phyloP scores from a whole-genome alignment of 805 yeast genomes.

The Yarrowia divulgata region DNA sequence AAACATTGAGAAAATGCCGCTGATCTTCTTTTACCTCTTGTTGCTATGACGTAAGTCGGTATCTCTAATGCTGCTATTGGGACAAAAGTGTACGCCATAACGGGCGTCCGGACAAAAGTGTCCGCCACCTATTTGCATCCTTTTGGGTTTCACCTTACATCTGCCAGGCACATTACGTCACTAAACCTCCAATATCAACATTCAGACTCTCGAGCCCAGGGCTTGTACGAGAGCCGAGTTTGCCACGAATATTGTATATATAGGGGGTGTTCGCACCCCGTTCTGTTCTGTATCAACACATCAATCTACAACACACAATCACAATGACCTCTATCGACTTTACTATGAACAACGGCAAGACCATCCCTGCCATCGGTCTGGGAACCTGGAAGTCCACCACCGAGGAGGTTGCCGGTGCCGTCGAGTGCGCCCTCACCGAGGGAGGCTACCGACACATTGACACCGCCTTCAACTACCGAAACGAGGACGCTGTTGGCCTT shows the following conservation, averaged over 20 bases:
- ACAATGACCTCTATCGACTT: constrained; percentile 43
- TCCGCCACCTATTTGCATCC: constrained; percentile 14
- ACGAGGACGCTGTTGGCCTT: constrained; percentile 71
- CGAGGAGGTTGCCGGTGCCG: constrained; percentile 57
- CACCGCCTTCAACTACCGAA: constrained; percentile 73
- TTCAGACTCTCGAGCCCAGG: constrained; percentile 1
- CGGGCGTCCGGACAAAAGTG: constrained; percentile 12
- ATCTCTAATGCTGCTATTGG: constrained; percentile 14
- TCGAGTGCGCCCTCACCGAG: constrained; percentile 57
- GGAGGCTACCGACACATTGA: constrained; percentile 77
- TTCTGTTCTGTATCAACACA: constrained; percentile 9
- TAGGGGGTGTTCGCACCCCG: not conserved
- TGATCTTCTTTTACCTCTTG: not conserved
- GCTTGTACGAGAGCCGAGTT: constrained; percentile 19
- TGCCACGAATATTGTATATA: constrained; percentile 11
- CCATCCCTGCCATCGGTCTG: constrained; percentile 71
- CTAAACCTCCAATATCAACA: constrained; percentile 27
- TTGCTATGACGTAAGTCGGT: constrained; percentile 32
- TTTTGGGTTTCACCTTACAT: not conserved
- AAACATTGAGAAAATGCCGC: not conserved
- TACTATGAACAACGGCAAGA: constrained; percentile 62
- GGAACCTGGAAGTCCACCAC: constrained; percentile 68
- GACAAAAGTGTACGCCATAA: constrained; percentile 24
- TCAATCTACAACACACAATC: not conserved
- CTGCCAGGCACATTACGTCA: constrained; percentile 26